Conservation (phyloP, 2,329 filamentous ascomycete species). For the Pseudogymnoascus sp. region DNA sequence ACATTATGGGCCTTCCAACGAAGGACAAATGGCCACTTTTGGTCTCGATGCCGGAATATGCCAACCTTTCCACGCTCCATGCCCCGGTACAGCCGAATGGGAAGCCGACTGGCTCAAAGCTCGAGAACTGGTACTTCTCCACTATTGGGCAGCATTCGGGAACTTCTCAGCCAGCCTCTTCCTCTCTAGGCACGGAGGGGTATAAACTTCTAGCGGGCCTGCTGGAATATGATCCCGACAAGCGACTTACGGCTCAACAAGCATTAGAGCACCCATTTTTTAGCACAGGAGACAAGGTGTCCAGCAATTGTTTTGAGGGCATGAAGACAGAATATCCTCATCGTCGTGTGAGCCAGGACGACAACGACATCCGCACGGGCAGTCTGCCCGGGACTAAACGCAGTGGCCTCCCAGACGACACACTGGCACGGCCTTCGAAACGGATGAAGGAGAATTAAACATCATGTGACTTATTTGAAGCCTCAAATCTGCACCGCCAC, state of each 20-base stretch:
- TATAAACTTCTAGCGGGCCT: constrained; percentile 73
- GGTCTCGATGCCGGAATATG: constrained; percentile 77
- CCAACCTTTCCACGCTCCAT: constrained; percentile 53
- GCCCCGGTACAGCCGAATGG: constrained; percentile 34
- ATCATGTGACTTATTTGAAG: neutral
- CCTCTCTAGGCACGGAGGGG: constrained; percentile 64
- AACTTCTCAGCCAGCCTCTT: constrained; percentile 33
- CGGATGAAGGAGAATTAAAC: constrained; percentile 45
- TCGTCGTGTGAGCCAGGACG: constrained; percentile 82
- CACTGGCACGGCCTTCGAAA: constrained; percentile 53
- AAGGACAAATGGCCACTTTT: constrained; percentile 86
- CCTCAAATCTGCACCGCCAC: neutral
- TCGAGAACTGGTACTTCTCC: constrained; percentile 75
- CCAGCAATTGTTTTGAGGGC: constrained; percentile 82
- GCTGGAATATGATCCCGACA: constrained; percentile 86
- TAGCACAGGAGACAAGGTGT: constrained; percentile 57
- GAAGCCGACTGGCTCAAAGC: constrained; percentile 28
- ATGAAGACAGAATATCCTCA: constrained; percentile 83
- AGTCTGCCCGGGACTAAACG: constrained; percentile 88
- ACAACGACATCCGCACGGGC: constrained; percentile 88
- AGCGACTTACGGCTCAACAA: constrained; percentile 76
- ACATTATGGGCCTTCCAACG: constrained; percentile 84
- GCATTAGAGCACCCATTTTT: constrained; percentile 93
- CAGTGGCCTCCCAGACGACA: constrained; percentile 76
- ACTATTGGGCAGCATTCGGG: constrained; percentile 48